These are phyloP conservation scores for Rhododendron williamsianum DNA, from an alignment of 148 eudicot genomes.

Conservation along the genomic window DNA sequence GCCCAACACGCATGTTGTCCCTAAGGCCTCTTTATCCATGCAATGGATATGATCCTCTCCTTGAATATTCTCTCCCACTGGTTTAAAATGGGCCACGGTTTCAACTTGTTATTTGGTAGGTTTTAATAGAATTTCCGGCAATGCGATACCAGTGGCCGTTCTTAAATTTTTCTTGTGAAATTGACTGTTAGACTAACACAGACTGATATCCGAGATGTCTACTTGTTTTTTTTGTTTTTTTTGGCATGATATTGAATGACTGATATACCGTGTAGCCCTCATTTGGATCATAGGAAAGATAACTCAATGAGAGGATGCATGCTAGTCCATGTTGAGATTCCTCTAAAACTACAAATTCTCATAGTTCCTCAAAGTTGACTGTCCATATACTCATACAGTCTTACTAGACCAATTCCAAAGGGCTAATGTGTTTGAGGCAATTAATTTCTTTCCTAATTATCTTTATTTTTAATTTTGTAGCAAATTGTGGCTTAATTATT, in stretches of 20 bases:
- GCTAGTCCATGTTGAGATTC: not conserved
- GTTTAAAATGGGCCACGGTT: not conserved
- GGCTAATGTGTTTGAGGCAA: not conserved
- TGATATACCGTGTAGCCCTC: not conserved
- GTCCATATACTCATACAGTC: too few relatives aligned
- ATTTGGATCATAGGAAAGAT: not conserved
- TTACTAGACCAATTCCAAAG: not conserved
- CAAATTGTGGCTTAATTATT: not conserved
- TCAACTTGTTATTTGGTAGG: not conserved
- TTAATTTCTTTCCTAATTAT: not conserved
- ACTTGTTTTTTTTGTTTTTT: not conserved
- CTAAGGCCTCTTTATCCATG: not conserved
- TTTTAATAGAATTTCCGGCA: not conserved
- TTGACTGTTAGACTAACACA: not conserved
- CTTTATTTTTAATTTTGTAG: not conserved
- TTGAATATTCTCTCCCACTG: not conserved
- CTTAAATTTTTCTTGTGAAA: not conserved
- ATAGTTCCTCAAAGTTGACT: too few relatives aligned
- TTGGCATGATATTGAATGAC: not conserved
- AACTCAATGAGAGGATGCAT: not conserved
- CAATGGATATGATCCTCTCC: not conserved
- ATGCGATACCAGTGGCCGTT: not conserved
- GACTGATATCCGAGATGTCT: not conserved
- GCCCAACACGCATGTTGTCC: too few relatives aligned
- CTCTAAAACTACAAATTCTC: not conserved